phyloP scores from a whole-genome alignment of 2,329 filamentous ascomycete species.

The Aureobasidium subglaciale region DNA sequence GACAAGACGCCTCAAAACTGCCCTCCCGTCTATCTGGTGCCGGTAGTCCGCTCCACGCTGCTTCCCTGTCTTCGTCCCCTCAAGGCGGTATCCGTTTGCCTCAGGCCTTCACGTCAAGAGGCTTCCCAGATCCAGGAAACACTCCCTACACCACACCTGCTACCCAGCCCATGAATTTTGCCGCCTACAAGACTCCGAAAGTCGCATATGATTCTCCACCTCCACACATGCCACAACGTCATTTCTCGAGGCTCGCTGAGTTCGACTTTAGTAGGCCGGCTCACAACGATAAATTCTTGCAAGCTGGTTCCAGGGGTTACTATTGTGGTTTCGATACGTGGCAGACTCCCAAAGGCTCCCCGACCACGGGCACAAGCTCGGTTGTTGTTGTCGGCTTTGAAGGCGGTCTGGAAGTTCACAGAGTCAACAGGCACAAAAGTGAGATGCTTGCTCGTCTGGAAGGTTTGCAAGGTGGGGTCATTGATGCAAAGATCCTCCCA shows the following conservation, averaged over 20 bases:
- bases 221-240: constrained; percentile 30
- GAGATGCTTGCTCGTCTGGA: constrained; percentile 64
- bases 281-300: constrained; percentile 28
- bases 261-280: constrained; percentile 22
- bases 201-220: constrained; percentile 26
- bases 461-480: constrained; percentile 70
- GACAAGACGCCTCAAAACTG: neutral
- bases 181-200: constrained; percentile 17
- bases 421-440: constrained; percentile 63
- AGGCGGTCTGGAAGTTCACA: constrained; percentile 69
- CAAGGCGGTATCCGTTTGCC: constrained; percentile 14
- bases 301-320: constrained; percentile 50
- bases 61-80: constrained; percentile 12
- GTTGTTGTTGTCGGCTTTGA: constrained; percentile 72
- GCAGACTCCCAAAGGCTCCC: constrained; percentile 31
- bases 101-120: constrained; percentile 1
- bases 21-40: constrained; percentile 2
- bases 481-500: constrained; percentile 75
- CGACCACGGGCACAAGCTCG: constrained; percentile 36
- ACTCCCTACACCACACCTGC: neutral
- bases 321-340: constrained; percentile 77
- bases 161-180: constrained; percentile 7
- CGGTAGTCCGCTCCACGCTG: constrained; percentile 1
- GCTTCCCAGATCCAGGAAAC: neutral
- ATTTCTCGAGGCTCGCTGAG: constrained; percentile 29